Base-by-base conservation (phyloP, 768 basidiomycete species). In the Xanthoconium purpureum region DNA sequence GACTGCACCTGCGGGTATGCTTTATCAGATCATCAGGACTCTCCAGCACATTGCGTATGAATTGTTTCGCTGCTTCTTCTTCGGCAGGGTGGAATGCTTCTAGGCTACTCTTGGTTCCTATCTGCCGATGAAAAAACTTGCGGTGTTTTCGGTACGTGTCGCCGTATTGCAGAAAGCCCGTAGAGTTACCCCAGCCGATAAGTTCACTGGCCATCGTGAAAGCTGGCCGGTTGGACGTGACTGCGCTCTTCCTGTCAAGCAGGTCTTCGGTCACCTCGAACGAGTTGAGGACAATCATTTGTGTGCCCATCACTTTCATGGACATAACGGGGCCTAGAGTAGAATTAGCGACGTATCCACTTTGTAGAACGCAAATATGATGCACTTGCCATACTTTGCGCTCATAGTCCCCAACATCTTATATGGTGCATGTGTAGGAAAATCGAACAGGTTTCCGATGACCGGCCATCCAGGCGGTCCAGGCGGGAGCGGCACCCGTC, bases 361-460 rank as follows among this genome's bases (percentile, higher is more conserved):
- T 47, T 24, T 20, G 13, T 6, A 9, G 9, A 8, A 18, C 28
- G 2, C 20, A 6, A 6, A 20, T 4, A 5, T 10, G 7, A 13
- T 3, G 32, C 18, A 65, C 73, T 52, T 63, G 78, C 84, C 84
- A 61, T 76, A 84, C 64, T 68, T 67, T 57, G 81, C 73, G 44
- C 35, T 39, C 52, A 60, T 39, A 45, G 74, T 70, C 11, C 78
- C 74, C 58, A 81, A 82, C 0, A 78, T 80, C 13, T 79, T 53
- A 78, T 82, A 84, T 58, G 80, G 78, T 50, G 74, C 70, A 42
- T 75, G 73, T 15, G 70, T 70, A 30, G 83, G 84, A 77, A 84
- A 79, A 59, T 84, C 82, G 18, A 82, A 64, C 5, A 80, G 61
- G 60, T 84, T 84, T 32, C 83, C 83, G 40, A 84, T 68, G 12